phyloP scores from a whole-genome alignment of 129 eudicot species.

The Flaveria ramosissima region DNA sequence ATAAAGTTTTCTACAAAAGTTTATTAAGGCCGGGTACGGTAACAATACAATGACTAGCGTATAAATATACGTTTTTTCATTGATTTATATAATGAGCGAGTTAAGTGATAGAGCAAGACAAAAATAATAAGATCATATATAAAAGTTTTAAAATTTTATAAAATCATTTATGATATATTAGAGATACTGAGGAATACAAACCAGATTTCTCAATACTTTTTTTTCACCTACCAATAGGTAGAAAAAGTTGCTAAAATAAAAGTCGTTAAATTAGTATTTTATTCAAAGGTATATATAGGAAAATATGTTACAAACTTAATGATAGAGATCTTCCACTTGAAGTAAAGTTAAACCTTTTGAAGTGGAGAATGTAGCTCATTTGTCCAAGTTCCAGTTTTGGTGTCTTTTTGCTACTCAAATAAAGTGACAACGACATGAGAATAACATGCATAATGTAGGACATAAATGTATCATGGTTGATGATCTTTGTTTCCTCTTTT shows the following conservation, averaged over 20 bases:
- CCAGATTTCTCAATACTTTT: too few species aligned
- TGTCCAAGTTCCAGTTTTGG: slow-evolving; percentile 33
- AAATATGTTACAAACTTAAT: neutral
- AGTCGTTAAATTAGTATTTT: neutral
- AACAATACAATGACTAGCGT: too few species aligned
- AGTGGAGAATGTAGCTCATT: slow-evolving; percentile 39
- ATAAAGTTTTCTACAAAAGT: too few species aligned
- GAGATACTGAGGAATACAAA: too few species aligned
- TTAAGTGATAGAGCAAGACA: too few species aligned
- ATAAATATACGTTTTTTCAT: too few species aligned
- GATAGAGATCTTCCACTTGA: slow-evolving; percentile 18
- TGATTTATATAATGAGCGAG: too few species aligned
- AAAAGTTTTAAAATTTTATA: too few species aligned
- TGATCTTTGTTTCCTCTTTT: slow-evolving; percentile 17
- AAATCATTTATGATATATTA: too few species aligned
- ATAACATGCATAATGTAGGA: slow-evolving; percentile 24
- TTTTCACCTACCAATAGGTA: neutral
- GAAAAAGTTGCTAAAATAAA: neutral
- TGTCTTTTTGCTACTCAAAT: slow-evolving; percentile 20
- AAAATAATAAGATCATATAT: too few species aligned
- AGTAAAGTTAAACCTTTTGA: slow-evolving; percentile 27
- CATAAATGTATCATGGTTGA: slow-evolving; percentile 19
- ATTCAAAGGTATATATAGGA: neutral
- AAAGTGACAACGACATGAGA: slow-evolving; percentile 33
- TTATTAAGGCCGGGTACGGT: too few species aligned